Conservation (phyloP, 352 stramenopile genomes). For the Pythium sp. region DNA sequence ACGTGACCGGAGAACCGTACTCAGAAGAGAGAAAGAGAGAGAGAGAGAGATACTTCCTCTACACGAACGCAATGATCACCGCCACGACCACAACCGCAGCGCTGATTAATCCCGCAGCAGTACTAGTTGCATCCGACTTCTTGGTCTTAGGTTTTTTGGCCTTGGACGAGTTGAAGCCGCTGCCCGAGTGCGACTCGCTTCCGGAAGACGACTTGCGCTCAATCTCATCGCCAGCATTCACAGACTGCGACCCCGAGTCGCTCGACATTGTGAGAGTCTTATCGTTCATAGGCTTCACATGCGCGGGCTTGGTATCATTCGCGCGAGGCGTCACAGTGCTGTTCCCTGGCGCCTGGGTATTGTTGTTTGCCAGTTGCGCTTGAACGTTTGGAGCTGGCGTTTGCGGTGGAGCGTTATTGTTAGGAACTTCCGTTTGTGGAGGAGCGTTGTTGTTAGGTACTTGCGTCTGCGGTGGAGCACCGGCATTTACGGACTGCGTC, state of each 20-base stretch:
- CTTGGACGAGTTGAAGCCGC: not conserved
- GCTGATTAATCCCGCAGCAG: not conserved
- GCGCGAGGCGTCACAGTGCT: not conserved
- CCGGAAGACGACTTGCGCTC: not conserved
- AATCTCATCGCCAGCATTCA: not conserved
- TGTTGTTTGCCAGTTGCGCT: not conserved
- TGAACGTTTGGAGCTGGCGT: not conserved
- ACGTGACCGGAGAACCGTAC: not conserved
- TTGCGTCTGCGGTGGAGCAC: too few relatives aligned
- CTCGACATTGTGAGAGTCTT: not conserved
- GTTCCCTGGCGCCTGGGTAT: not conserved
- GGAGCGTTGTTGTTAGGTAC: not conserved
- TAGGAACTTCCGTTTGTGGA: not conserved
- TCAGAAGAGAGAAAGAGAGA: not conserved
- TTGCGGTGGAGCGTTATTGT: not conserved
- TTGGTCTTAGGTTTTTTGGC: not conserved
- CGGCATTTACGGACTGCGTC: too few relatives aligned
- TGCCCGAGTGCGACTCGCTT: not conserved
- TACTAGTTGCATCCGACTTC: not conserved
- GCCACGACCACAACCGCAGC: not conserved
- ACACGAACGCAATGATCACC: slow-evolving; percentile 2
- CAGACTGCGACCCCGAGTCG: not conserved
- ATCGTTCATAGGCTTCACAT: not conserved
- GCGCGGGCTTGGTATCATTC: slow-evolving; percentile 6
- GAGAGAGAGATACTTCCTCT: not conserved